These are phyloP conservation scores for Phytophthora citricola DNA, from an alignment of 352 stramenopile species.

Conservation along the genomic window DNA sequence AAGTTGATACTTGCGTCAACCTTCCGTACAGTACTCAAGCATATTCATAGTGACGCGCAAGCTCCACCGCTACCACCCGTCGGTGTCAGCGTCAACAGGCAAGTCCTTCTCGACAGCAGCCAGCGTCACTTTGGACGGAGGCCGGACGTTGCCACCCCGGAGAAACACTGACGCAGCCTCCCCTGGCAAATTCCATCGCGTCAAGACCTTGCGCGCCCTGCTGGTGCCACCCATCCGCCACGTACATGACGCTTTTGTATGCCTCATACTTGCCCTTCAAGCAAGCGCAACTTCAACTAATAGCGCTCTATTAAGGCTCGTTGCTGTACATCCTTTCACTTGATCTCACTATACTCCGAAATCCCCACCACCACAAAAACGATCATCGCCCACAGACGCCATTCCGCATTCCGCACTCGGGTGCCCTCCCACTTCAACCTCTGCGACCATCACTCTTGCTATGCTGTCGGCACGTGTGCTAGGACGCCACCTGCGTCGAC, in stretches of 20 bases:
- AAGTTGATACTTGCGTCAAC: too few species aligned
- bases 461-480: constrained; percentile 40
- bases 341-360: constrained; percentile 11
- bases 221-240: constrained; percentile 8
- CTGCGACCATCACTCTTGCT: constrained; percentile 26
- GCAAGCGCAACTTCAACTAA: constrained; percentile 15
- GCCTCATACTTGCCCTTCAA: constrained; percentile 10
- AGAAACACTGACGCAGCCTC: neutral
- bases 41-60: neutral
- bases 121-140: too few species aligned
- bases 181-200: neutral
- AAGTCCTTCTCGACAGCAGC: too few species aligned
- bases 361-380: constrained; percentile 2
- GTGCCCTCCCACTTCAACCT: constrained; percentile 23
- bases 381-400: neutral
- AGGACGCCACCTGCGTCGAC: constrained; percentile 11
- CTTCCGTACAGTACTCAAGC: too few species aligned
- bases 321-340: neutral
- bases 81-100: too few species aligned
- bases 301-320: constrained; percentile 11
- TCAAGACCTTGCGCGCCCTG: constrained; percentile 9
- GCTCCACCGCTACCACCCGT: neutral
- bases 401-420: constrained; percentile 28
- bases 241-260: constrained; percentile 5
- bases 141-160: too few species aligned